Evolutionary conservation across 2,329 filamentous ascomycete genomes (phyloP).

Genomic region (Delphinella strobiligena): DNA sequence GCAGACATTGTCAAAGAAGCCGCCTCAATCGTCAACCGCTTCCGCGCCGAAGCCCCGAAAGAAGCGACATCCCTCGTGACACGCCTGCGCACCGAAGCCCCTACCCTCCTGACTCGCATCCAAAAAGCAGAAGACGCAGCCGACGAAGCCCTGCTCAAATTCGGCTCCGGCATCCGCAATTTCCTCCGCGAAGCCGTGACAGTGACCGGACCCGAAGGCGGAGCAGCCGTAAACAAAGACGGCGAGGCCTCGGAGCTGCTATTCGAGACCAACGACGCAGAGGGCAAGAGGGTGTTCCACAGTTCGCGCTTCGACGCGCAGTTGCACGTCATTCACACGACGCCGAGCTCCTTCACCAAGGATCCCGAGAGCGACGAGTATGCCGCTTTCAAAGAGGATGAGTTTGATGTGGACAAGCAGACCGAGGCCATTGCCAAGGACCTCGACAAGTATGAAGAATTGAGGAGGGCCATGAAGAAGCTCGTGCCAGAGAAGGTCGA

Average conservation of each 20-base stretch:
- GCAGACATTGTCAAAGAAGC: constrained; percentile 43
- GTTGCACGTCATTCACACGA: constrained; percentile 87
- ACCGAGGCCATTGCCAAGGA: constrained; percentile 74
- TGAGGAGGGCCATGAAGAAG: constrained; percentile 84
- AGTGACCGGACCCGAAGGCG: constrained; percentile 59
- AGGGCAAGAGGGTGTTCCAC: constrained; percentile 86
- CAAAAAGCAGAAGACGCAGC: constrained; percentile 90
- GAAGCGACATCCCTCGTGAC: not conserved
- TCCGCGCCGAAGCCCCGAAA: constrained; percentile 67
- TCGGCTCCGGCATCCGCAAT: constrained; percentile 78
- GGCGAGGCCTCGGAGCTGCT: constrained; percentile 43
- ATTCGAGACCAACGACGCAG: constrained; percentile 85
- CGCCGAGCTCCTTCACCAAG: constrained; percentile 65
- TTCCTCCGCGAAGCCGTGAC: constrained; percentile 85
- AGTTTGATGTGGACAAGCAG: constrained; percentile 71
- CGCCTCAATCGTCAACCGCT: constrained; percentile 59
- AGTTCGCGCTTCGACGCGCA: constrained; percentile 91
- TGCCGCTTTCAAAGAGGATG: constrained; percentile 52
- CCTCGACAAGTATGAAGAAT: constrained; percentile 73
- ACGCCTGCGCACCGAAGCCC: constrained; percentile 14
- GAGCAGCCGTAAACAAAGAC: constrained; percentile 22
- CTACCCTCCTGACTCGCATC: constrained; percentile 63
- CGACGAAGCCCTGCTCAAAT: constrained; percentile 85
- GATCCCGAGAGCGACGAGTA: constrained; percentile 62
- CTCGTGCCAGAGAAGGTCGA: constrained; percentile 87